Evolutionary conservation across 2,329 filamentous ascomycete genomes (phyloP).

Genomic region (Raffaelea arxii): DNA sequence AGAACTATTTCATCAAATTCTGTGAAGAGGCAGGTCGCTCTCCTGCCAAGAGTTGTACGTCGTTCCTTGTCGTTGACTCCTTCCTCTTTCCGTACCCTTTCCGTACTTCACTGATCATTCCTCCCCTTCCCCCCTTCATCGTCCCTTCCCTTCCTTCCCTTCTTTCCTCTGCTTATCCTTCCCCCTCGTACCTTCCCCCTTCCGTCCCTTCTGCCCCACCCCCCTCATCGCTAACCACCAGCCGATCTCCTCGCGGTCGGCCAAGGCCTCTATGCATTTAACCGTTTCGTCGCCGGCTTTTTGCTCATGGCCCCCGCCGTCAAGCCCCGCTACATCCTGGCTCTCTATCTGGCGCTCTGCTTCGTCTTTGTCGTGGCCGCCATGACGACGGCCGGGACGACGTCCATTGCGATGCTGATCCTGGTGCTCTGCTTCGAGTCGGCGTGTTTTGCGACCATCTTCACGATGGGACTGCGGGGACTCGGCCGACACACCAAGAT

Average conservation of each 20-base stretch:
- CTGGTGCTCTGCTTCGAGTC: slow-evolving; percentile 47
- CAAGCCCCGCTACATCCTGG: slow-evolving; percentile 45
- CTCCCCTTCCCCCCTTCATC: background rate
- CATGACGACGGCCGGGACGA: slow-evolving; percentile 40
- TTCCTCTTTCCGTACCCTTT: too few relatives aligned
- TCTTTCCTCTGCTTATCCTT: background rate
- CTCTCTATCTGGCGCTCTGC: slow-evolving; percentile 39
- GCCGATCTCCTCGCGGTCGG: slow-evolving; percentile 47
- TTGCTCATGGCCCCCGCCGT: slow-evolving; percentile 41
- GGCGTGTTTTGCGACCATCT: slow-evolving; percentile 50
- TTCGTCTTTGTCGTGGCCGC: slow-evolving; percentile 45
- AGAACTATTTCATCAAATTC: slow-evolving; percentile 46
- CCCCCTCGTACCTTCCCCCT: too few relatives aligned
- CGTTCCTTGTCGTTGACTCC: too few relatives aligned
- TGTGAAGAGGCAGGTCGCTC: slow-evolving; percentile 20
- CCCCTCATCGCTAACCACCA: slow-evolving; percentile 8
- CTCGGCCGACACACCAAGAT: slow-evolving; percentile 46
- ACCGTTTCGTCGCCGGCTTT: slow-evolving; percentile 45
- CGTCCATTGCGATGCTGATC: slow-evolving; percentile 45
- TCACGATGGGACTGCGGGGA: slow-evolving; percentile 46
- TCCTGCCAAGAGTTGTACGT: slow-evolving; percentile 13
- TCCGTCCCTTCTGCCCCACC: background rate
- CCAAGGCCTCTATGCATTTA: slow-evolving; percentile 49
- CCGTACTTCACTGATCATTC: too few relatives aligned
- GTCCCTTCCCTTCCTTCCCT: background rate